Conservation (phyloP, 306 rosid species). For the Vigna nakashimae region DNA sequence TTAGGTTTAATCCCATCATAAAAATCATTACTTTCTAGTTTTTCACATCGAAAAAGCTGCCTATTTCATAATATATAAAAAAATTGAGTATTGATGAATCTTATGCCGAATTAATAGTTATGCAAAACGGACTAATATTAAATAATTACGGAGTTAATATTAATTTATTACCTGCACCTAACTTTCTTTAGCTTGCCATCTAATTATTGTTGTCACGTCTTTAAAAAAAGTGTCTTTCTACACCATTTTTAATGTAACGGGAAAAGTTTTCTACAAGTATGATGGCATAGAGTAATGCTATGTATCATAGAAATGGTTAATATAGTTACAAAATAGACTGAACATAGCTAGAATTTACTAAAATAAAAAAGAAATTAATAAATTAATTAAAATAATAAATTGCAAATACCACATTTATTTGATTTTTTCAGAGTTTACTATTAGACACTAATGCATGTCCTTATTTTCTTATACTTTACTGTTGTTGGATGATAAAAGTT, state of each 20-base stretch:
- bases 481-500: too few relatives aligned
- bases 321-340: background rate
- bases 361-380: background rate
- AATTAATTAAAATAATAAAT: background rate
- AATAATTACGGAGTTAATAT: background rate
- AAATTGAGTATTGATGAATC: slow-evolving; percentile 26
- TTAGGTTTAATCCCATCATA: too few relatives aligned
- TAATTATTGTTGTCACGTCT: slow-evolving; percentile 9
- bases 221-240: background rate
- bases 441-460: background rate
- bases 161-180: background rate
- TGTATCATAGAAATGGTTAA: background rate
- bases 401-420: background rate
- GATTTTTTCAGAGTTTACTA: background rate
- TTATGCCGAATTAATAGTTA: background rate
- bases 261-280: background rate
- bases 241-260: background rate
- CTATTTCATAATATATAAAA: background rate
- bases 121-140: background rate
- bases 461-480: too few relatives aligned
- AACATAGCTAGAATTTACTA: background rate
- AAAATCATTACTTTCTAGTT: background rate
- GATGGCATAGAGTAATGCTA: background rate
- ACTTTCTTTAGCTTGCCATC: background rate
- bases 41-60: too few relatives aligned